Conservation (phyloP, 2,329 filamentous ascomycete species). For the Talaromyces atroroseus region DNA sequence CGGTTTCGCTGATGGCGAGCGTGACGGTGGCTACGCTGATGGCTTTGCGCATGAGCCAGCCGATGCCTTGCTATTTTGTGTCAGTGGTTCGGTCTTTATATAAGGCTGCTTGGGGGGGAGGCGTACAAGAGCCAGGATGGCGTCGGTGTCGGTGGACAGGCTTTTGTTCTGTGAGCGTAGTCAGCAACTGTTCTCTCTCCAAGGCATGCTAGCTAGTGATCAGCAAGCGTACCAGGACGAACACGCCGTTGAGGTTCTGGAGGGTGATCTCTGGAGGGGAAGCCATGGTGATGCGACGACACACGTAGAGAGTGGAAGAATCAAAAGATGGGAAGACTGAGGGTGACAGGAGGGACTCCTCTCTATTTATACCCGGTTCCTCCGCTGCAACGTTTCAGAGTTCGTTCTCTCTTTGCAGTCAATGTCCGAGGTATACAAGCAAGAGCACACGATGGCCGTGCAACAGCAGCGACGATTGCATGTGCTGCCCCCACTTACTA, state of each 20-base stretch:
- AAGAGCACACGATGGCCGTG: neutral
- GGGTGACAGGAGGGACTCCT: neutral
- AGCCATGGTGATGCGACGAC: constrained; percentile 54
- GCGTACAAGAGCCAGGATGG: constrained; percentile 59
- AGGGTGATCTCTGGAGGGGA: constrained; percentile 63
- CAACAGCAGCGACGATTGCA: neutral
- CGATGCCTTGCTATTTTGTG: constrained; percentile 55
- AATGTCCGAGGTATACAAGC: neutral
- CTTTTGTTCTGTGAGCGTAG: constrained; percentile 61
- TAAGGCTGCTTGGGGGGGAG: neutral
- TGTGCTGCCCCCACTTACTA: neutral
- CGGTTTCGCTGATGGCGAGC: constrained; percentile 56
- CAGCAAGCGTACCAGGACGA: constrained; percentile 55
- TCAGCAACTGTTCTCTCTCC: neutral
- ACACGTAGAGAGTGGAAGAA: too few species aligned
- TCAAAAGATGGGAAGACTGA: neutral
- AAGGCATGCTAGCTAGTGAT: neutral
- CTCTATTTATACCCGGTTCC: neutral
- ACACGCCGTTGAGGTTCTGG: constrained; percentile 63
- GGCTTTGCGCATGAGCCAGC: constrained; percentile 67
- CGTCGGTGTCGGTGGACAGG: constrained; percentile 64
- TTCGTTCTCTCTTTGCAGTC: too few species aligned
- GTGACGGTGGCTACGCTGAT: constrained; percentile 65
- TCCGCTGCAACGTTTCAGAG: neutral
- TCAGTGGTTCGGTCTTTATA: constrained; percentile 1